Evolutionary conservation across 2,329 filamentous ascomycete genomes (phyloP), one percentile per base, ranked within the genome.

Genomic region (Thielaviopsis populi): DNA sequence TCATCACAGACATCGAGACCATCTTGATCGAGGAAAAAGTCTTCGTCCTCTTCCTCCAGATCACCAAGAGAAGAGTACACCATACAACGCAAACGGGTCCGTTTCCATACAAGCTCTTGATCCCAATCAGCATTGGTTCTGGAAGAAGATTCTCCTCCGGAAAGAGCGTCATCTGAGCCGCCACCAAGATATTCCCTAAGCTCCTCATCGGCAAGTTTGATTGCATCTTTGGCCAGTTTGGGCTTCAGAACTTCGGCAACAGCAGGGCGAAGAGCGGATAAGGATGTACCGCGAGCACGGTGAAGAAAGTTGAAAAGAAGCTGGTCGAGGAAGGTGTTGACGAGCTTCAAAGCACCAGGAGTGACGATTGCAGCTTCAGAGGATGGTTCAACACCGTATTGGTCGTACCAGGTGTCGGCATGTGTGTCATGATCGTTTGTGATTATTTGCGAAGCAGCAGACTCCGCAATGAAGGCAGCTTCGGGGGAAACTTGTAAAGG

Each of bases 11-110:
- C 77, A 43, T 84, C 82, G 11, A 92, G 78, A 48, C 88, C 83
- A 65, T 94, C 90, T 69, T 90, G 84, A 68, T 91, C 85, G 72
- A 95, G 88, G 70, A 89, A 89, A 61, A 85, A 84, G 71, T 96
- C 92, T 73, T 97, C 94, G 68, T 99, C 94, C 69, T 97, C 91
- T 75, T 99, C 94, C 73, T 99, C 95, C 81, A 99, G 85, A 71
- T 99, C 92, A 54, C 94, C 94, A 6, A 99, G 78, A 8, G 94
- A 91, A 8, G 91, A 97, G 73, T 97, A 97, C 24, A 99, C 92
- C 94, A 99, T 99, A 73, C 94, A 96, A 66, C 94, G 84, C 70
- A 99, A 76, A 63, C 94, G 84, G 0, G 91, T 94, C 68, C 94
- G 83, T 76, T 95, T 96, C 91, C 94, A 99, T 19, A 91, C 86